Conservation (phyloP, 1,284 basidiomycete genomes). For the Cryptococcus sp. region DNA sequence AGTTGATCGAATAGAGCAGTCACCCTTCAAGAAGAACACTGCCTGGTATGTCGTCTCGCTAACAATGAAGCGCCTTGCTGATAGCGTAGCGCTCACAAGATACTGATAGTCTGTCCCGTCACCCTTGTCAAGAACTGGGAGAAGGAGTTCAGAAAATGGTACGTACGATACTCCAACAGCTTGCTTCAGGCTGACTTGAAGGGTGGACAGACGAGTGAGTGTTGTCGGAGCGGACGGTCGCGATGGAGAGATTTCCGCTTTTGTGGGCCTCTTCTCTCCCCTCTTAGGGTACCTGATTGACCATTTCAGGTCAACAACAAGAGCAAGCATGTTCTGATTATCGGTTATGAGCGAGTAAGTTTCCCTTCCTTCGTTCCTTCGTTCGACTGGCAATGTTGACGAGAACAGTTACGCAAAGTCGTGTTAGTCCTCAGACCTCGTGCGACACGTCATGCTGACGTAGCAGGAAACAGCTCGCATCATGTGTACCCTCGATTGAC, state of each 20-base stretch:
- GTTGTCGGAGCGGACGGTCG: constrained; percentile 72
- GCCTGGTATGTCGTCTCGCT: constrained; percentile 45
- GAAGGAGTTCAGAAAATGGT: constrained; percentile 93
- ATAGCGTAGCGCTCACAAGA: constrained; percentile 58
- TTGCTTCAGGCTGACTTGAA: not conserved
- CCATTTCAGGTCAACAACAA: constrained; percentile 52
- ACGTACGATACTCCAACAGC: no score
- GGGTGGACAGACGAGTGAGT: constrained; percentile 34
- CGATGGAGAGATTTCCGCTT: constrained; percentile 66
- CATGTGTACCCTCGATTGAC: constrained; percentile 69
- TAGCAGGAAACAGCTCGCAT: constrained; percentile 45
- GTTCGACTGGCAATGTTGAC: not conserved
- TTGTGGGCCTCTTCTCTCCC: constrained; percentile 53
- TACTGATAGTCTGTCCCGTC: constrained; percentile 90
- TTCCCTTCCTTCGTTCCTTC: not conserved
- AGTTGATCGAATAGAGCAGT: constrained; percentile 57
- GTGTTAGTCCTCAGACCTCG: constrained; percentile 57
- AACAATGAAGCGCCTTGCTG: not conserved
- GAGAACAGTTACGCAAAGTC: constrained; percentile 62
- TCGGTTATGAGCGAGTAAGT: constrained; percentile 77
- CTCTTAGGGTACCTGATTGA: constrained; percentile 49
- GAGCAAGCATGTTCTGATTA: constrained; percentile 76
- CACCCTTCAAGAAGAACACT: constrained; percentile 63
- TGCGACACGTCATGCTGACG: not conserved
- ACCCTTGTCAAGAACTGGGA: constrained; percentile 96